Percentiles rank a stretch among this genome's conserved stretches.
phyloP scores from a whole-genome alignment of 2,329 filamentous ascomycete species.

The Juglanconis juglandina region DNA sequence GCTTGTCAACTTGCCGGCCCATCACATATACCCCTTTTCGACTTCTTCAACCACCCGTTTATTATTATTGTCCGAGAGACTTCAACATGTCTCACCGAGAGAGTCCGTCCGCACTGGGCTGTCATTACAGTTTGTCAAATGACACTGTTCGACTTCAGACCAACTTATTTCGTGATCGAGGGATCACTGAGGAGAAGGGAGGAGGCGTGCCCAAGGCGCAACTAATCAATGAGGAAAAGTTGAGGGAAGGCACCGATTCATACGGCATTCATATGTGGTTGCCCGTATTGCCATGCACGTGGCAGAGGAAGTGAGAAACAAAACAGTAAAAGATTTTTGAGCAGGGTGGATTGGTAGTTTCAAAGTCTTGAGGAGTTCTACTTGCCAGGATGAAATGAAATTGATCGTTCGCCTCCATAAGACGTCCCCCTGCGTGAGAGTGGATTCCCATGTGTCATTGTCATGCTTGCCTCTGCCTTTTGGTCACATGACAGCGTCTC shows the following conservation, averaged over 20 bases:
- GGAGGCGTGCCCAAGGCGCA: not conserved
- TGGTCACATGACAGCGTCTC: not conserved
- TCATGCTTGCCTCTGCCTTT: not conserved
- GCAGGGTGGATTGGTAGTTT: conserved; percentile 12
- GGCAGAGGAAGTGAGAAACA: conserved; percentile 2
- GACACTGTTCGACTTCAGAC: not conserved
- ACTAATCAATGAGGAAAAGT: not conserved
- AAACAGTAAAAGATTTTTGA: conserved; percentile 5
- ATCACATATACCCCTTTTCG: not conserved
- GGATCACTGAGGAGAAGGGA: not conserved
- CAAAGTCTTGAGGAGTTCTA: conserved; percentile 11
- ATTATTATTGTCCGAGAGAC: conserved; percentile 8
- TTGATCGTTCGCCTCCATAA: conserved; percentile 23
- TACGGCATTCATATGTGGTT: conserved; percentile 1
- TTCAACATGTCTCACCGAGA: conserved; percentile 12
- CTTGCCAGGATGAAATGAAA: conserved; percentile 20
- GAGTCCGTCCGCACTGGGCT: not conserved
- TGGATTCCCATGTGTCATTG: conserved; percentile 13
- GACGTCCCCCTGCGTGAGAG: conserved; percentile 7
- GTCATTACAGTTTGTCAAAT: conserved; percentile 4
- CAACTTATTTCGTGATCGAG: not conserved
- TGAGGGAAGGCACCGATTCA: not conserved
- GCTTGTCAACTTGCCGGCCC: not conserved
- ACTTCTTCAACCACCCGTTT: not conserved
- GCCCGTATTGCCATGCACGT: conserved; percentile 10